Conservation (phyloP, 805 yeast genomes). For the Tetrapisispora taiwanensis region DNA sequence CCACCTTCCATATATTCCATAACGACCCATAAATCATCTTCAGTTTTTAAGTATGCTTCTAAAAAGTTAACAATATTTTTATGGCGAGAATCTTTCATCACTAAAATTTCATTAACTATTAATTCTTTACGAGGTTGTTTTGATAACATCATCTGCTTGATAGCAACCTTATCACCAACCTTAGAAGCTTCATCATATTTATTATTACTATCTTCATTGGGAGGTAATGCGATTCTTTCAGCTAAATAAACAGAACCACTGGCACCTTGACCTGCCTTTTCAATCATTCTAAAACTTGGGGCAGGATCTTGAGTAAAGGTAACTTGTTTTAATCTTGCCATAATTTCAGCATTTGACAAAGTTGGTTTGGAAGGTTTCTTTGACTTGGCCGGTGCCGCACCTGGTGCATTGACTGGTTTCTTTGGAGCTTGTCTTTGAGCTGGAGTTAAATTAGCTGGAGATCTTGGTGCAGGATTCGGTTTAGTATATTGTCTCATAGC, state of each 20-base stretch:
- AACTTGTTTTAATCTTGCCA: slow-evolving; percentile 71
- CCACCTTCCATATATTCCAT: slow-evolving; percentile 99
- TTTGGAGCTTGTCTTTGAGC: slow-evolving; percentile 27
- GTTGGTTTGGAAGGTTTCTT: slow-evolving; percentile 46
- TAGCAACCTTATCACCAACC: slow-evolving; percentile 69
- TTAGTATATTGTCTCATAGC: slow-evolving; percentile 16
- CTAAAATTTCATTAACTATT: slow-evolving; percentile 89
- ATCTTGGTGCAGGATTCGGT: slow-evolving; percentile 5
- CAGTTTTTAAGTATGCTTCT: slow-evolving; percentile 77
- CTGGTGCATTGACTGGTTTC: slow-evolving; percentile 16
- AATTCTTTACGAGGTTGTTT: slow-evolving; percentile 91
- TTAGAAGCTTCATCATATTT: slow-evolving; percentile 19
- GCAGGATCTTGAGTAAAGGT: slow-evolving; percentile 83
- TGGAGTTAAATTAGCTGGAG: slow-evolving; percentile 14
- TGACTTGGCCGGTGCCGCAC: slow-evolving; percentile 26
- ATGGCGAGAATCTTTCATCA: slow-evolving; percentile 93
- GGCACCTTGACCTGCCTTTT: slow-evolving; percentile 96
- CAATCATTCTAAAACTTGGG: slow-evolving; percentile 62
- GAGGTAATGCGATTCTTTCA: slow-evolving; percentile 41
- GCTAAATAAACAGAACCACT: slow-evolving; percentile 92
- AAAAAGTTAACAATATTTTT: slow-evolving; percentile 89
- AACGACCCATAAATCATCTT: slow-evolving; percentile 89
- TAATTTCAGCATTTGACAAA: slow-evolving; percentile 78
- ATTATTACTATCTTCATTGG: slow-evolving; percentile 9
- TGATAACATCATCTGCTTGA: slow-evolving; percentile 88